phyloP scores from a whole-genome alignment of 2,329 filamentous ascomycete genomes.

The Pseudocercospora musae region DNA sequence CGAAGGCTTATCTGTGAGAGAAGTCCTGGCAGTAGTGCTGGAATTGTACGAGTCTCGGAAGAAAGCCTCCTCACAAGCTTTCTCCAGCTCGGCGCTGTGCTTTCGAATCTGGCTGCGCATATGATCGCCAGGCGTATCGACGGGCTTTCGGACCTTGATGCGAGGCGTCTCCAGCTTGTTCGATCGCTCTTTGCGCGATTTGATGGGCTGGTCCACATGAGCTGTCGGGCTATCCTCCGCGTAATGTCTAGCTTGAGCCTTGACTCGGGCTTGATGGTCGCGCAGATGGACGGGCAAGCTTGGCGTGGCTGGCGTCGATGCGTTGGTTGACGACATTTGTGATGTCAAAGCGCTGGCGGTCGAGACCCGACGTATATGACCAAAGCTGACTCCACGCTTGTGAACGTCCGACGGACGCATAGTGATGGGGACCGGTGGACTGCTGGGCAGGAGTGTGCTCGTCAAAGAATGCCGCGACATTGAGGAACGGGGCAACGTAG shows the following conservation, averaged over 20 bases:
- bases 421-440: constrained; percentile 42
- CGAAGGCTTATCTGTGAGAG: constrained; percentile 34
- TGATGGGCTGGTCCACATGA: constrained; percentile 30
- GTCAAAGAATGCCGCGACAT: constrained; percentile 42
- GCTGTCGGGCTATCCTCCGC: constrained; percentile 33
- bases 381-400: constrained; percentile 63
- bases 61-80: constrained; percentile 90
- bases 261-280: constrained; percentile 23
- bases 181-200: constrained; percentile 37
- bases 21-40: constrained; percentile 44
- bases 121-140: constrained; percentile 47
- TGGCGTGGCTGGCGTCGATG: constrained; percentile 24
- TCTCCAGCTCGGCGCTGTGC: constrained; percentile 79
- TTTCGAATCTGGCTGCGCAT: constrained; percentile 78
- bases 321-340: constrained; percentile 27
- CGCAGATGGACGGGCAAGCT: constrained; percentile 26
- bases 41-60: constrained; percentile 62
- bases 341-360: constrained; percentile 40
- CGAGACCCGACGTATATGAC: constrained; percentile 50
- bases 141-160: constrained; percentile 38
- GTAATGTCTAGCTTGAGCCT: constrained; percentile 21
- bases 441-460: constrained; percentile 49
- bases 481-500: constrained; percentile 36
- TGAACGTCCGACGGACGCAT: constrained; percentile 52
- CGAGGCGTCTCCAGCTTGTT: constrained; percentile 28